Conservation (phyloP, 305 asterid species). For the Solanum hybrid region DNA sequence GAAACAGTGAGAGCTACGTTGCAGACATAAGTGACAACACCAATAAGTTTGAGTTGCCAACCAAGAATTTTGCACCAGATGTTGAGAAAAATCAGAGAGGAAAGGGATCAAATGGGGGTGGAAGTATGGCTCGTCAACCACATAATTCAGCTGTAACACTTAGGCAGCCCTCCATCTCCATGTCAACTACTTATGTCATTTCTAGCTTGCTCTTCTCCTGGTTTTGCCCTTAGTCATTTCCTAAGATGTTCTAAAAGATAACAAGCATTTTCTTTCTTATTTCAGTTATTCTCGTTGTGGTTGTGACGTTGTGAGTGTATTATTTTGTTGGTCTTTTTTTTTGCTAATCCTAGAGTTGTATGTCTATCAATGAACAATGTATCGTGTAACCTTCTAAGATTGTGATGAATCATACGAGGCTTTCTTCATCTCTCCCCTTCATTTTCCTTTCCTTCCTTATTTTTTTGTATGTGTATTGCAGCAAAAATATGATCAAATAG, state of each 20-base stretch:
- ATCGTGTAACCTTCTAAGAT: background rate
- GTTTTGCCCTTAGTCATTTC: conserved; percentile 5
- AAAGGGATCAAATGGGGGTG: conserved; percentile 45
- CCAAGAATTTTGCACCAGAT: background rate
- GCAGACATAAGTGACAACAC: conserved; percentile 1
- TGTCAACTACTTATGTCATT: conserved; percentile 11
- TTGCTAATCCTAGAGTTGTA: background rate
- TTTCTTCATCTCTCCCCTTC: background rate
- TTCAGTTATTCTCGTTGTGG: background rate
- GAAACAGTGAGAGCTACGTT: conserved; percentile 5
- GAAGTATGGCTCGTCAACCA: conserved; percentile 28
- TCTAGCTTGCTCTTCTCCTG: conserved; percentile 17
- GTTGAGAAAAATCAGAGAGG: conserved; percentile 28
- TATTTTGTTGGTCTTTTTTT: background rate
- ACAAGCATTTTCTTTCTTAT: background rate
- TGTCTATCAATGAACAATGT: background rate
- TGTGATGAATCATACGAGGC: background rate
- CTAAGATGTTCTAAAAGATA: background rate
- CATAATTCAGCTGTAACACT: conserved; percentile 14
- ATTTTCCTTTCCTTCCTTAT: background rate
- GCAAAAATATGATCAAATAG: background rate
- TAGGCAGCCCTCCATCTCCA: background rate
- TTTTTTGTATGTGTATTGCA: background rate
- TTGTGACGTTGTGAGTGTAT: background rate
- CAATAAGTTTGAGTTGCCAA: background rate